Conservation (phyloP, 495 filamentous ascomycete species). For the Neurospora hispaniola region DNA sequence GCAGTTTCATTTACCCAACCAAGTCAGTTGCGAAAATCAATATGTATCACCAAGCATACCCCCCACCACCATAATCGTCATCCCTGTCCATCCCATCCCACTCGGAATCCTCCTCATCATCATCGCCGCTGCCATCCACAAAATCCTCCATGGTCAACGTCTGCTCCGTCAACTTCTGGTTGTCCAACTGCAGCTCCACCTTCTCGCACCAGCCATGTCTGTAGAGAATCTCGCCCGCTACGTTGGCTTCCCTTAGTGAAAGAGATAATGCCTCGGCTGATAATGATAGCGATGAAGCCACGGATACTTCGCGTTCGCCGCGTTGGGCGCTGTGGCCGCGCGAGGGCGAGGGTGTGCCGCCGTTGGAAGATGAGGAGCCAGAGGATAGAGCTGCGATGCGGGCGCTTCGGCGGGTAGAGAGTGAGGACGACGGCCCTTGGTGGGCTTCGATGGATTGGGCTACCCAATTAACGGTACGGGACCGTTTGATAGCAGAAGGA, state of each 20-base stretch:
- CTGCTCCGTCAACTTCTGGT: conserved; percentile 64
- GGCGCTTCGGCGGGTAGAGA: conserved; percentile 15
- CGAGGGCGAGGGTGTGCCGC: not conserved
- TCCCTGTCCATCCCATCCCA: conserved; percentile 65
- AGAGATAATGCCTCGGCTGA: not conserved
- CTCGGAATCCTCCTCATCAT: conserved; percentile 47
- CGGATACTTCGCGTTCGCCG: not conserved
- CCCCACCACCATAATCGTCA: conserved; percentile 19
- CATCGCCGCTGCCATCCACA: conserved; percentile 54
- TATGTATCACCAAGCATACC: conserved; percentile 18
- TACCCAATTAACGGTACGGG: not conserved
- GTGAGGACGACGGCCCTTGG: not conserved
- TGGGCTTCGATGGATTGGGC: not conserved
- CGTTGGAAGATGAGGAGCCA: conserved; percentile 14
- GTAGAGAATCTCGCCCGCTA: conserved; percentile 17
- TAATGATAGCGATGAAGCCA: not conserved
- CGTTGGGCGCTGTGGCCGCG: not conserved
- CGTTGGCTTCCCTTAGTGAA: not conserved
- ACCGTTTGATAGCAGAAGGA: not conserved
- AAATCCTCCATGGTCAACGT: conserved; percentile 72
- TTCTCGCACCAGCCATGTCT: conserved; percentile 71
- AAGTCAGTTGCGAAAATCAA: not conserved
- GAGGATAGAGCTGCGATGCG: conserved; percentile 12
- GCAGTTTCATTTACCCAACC: not conserved
- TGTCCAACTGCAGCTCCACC: conserved; percentile 75